A percentile compares a stretch with the other conserved stretches of the same genome.
Conservation (phyloP, 176 grass and related monocot genomes). For the Aegilops sharonensis region DNA sequence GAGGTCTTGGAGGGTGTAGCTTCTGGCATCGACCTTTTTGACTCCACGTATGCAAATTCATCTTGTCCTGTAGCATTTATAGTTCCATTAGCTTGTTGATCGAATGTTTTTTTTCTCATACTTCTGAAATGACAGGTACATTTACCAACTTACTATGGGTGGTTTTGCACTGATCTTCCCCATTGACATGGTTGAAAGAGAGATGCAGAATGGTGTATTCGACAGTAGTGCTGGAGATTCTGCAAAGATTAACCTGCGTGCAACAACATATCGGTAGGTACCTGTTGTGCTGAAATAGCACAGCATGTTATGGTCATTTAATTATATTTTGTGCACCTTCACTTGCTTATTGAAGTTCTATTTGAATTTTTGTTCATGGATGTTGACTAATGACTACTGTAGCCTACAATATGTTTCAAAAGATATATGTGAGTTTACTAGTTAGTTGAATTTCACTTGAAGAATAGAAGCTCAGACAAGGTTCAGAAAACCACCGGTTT, state of each 20-base stretch:
- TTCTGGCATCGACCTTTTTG: constrained; percentile 88
- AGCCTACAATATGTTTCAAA: not conserved
- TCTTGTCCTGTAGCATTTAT: constrained; percentile 15
- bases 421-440: constrained; percentile 2
- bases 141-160: constrained; percentile 93
- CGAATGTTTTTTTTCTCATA: not conserved
- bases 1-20: constrained; percentile 93
- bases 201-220: constrained; percentile 24
- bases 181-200: constrained; percentile 55
- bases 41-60: constrained; percentile 64
- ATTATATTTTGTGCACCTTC: not conserved
- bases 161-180: constrained; percentile 89
- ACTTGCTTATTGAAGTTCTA: not conserved
- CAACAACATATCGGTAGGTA: constrained; percentile 68
- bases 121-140: constrained; percentile 54
- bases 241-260: constrained; percentile 85
- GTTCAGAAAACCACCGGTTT: not conserved
- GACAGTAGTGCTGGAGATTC: constrained; percentile 44
- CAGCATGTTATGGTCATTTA: not conserved
- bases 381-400: not conserved
- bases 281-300: not conserved
- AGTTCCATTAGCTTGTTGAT: not conserved
- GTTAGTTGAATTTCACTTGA: not conserved
- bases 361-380: not conserved
- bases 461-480: not conserved